phyloP scores from a whole-genome alignment of 2,329 filamentous ascomycete species.

The Beauveria pseudobassiana region DNA sequence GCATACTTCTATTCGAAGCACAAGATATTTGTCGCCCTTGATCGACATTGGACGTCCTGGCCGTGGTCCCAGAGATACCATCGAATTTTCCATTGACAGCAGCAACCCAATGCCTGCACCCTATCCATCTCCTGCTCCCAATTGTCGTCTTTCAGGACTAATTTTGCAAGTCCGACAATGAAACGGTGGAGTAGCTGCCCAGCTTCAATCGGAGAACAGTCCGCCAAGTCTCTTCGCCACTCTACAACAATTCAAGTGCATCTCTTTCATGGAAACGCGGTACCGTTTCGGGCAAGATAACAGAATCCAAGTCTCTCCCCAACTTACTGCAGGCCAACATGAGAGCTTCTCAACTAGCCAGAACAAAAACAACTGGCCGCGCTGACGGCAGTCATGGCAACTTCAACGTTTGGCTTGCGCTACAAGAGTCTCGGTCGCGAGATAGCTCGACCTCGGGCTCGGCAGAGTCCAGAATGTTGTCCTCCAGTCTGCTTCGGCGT shows the following conservation, averaged over 20 bases:
- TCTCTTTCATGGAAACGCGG: conserved; percentile 8
- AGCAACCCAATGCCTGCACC: neutral
- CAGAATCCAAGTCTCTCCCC: neutral
- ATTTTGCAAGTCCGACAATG: conserved; percentile 9
- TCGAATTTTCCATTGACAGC: conserved; percentile 35
- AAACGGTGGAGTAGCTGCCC: conserved; percentile 10
- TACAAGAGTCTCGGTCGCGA: conserved; percentile 24
- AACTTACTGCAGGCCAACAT: neutral
- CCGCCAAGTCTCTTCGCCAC: too few relatives aligned
- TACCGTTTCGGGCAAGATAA: neutral
- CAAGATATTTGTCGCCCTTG: conserved; percentile 19
- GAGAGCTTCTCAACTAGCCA: neutral
- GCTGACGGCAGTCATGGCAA: conserved; percentile 25
- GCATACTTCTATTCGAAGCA: conserved; percentile 20
- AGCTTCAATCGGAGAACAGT: neutral
- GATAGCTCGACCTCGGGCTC: conserved; percentile 17
- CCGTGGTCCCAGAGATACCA: conserved; percentile 40
- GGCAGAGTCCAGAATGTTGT: neutral
- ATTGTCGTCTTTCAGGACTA: neutral
- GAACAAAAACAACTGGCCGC: neutral
- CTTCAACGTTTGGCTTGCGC: conserved; percentile 30
- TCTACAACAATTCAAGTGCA: neutral
- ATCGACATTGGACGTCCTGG: conserved; percentile 24
- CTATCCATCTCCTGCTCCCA: conserved; percentile 14
- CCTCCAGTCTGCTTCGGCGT: too few relatives aligned